Evolutionary conservation across 2,329 filamentous ascomycete genomes (phyloP).

Genomic region (Exophiala spinifera): DNA sequence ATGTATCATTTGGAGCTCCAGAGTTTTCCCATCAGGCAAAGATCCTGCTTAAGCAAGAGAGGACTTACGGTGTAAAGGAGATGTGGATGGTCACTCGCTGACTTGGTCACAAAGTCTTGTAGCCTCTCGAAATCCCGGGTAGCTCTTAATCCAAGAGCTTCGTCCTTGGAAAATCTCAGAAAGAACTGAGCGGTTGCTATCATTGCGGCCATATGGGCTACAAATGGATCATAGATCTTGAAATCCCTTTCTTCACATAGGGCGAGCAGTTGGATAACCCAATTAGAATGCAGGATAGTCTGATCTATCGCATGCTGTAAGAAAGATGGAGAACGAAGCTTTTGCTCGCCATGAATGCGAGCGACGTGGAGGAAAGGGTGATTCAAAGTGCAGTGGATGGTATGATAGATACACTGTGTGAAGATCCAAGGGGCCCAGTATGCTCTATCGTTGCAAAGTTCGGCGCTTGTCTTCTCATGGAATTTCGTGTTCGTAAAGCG

Average conservation of each 20-base stretch:
- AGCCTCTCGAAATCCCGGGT: constrained; percentile 17
- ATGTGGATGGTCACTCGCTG: constrained; percentile 15
- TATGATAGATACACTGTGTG: constrained; percentile 23
- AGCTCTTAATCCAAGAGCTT: constrained; percentile 12
- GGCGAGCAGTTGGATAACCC: constrained; percentile 20
- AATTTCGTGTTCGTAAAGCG: constrained; percentile 22
- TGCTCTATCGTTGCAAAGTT: constrained; percentile 9
- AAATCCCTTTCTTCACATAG: constrained; percentile 19
- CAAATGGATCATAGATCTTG: constrained; percentile 21
- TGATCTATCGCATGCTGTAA: constrained; percentile 26
- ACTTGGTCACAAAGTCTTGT: constrained; percentile 18
- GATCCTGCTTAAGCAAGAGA: background rate
- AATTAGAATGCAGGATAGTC: constrained; percentile 21
- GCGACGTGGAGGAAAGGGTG: constrained; percentile 26
- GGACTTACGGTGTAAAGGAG: constrained; percentile 21
- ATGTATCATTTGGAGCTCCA: too few relatives aligned
- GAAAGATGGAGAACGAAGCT: constrained; percentile 24
- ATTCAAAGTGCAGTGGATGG: constrained; percentile 23
- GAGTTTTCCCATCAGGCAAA: too few relatives aligned
- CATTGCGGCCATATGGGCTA: constrained; percentile 23
- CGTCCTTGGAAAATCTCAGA: constrained; percentile 23
- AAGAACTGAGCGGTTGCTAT: constrained; percentile 21
- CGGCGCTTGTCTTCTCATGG: constrained; percentile 7
- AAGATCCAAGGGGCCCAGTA: constrained; percentile 26
- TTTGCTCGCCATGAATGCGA: constrained; percentile 16